A percentile compares a stretch with the other conserved stretches of the same genome.
Conservation (phyloP, 2,329 filamentous ascomycete species). For the Rutstroemia sp. region DNA sequence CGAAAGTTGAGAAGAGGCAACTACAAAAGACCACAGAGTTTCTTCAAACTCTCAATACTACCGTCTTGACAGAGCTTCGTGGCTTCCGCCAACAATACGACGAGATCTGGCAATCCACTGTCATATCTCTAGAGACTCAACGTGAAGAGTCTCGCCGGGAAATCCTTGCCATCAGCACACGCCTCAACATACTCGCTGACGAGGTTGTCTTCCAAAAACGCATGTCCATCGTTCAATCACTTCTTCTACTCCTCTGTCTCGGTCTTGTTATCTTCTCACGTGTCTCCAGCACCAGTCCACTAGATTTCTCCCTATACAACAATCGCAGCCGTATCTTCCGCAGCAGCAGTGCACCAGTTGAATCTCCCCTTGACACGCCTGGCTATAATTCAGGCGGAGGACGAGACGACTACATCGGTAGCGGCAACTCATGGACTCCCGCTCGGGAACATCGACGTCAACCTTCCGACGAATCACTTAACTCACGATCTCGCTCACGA, state of each 20-base stretch:
- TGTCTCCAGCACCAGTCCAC: slow-evolving; percentile 31
- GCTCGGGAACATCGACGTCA: slow-evolving; percentile 4
- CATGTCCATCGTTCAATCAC: slow-evolving; percentile 86
- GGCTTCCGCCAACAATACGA: slow-evolving; percentile 82
- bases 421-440: background rate
- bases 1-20: slow-evolving; percentile 81
- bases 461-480: slow-evolving; percentile 7
- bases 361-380: slow-evolving; percentile 22
- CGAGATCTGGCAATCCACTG: slow-evolving; percentile 92
- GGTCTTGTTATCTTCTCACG: slow-evolving; percentile 77
- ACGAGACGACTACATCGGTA: slow-evolving; percentile 1
- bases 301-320: slow-evolving; percentile 17
- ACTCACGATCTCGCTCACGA: slow-evolving; percentile 6
- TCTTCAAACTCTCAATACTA: slow-evolving; percentile 76
- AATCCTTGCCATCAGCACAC: slow-evolving; percentile 69
- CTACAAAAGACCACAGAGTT: slow-evolving; percentile 76
- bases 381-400: slow-evolving; percentile 10
- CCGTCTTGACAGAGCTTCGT: slow-evolving; percentile 73
- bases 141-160: slow-evolving; percentile 78
- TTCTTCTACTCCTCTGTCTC: slow-evolving; percentile 79
- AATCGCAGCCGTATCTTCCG: slow-evolving; percentile 17
- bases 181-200: slow-evolving; percentile 85
- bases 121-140: slow-evolving; percentile 84
- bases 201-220: slow-evolving; percentile 83
- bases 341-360: slow-evolving; percentile 14